A percentile compares a stretch with the other conserved stretches of the same genome.
phyloP scores from a whole-genome alignment of 257 asterid genomes.

The Euphrasia confusa region DNA sequence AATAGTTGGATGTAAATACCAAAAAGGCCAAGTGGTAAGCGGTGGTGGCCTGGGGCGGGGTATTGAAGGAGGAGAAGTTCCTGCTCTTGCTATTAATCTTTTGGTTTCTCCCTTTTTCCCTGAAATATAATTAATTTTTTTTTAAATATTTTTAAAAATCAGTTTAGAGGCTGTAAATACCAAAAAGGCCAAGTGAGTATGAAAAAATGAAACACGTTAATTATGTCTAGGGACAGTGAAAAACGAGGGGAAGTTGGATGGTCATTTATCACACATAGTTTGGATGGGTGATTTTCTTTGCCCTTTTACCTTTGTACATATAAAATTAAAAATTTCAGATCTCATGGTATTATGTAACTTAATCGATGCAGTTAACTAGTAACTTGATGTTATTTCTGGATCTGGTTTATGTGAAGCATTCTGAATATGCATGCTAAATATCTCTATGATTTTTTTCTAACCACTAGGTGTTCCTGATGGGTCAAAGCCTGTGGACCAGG shows the following conservation, averaged over 20 bases:
- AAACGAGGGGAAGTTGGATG: not conserved
- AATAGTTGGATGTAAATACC: no score
- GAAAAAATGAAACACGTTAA: no score
- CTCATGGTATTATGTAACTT: constrained; percentile 4
- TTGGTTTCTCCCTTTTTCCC: no score
- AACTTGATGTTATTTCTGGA: constrained; percentile 19
- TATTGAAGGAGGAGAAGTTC: no score
- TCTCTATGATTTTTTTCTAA: constrained; percentile 15
- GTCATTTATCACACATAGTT: not conserved
- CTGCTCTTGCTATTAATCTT: no score
- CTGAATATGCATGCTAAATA: constrained; percentile 12
- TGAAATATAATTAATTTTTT: no score
- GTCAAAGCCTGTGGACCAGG: constrained; percentile 65
- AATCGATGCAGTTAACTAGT: constrained; percentile 15
- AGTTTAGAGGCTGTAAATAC: no score
- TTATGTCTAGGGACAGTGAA: no score
- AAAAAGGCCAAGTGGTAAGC: no score
- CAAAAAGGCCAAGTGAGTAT: no score
- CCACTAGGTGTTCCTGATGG: constrained; percentile 60
- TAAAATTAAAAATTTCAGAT: constrained; percentile 12
- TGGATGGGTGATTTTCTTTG: not conserved
- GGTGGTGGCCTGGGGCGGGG: no score
- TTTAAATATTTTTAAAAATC: no score
- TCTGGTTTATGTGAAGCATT: constrained; percentile 19
- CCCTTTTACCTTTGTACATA: not conserved